Evolutionary conservation across 805 yeast genomes (phyloP).

Genomic region (Kregervanrija delftensis): DNA sequence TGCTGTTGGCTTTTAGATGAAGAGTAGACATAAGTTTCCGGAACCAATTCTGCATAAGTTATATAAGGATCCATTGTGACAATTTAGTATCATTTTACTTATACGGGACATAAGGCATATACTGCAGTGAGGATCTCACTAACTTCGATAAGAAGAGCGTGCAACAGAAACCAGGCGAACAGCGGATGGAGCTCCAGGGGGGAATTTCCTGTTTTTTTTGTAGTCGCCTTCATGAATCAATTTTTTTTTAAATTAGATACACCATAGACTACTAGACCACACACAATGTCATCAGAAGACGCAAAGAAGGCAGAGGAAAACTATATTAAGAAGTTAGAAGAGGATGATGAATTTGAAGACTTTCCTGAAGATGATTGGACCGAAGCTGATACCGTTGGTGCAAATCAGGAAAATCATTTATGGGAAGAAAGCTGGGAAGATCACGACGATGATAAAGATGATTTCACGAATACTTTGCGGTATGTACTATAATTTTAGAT

Average conservation of each 20-base stretch:
- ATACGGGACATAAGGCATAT: no score
- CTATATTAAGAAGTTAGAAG: conserved; percentile 70
- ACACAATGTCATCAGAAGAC: conserved; percentile 1
- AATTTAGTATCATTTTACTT: no score
- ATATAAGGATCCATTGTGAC: no score
- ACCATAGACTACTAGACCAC: neutral
- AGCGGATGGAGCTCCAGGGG: no score
- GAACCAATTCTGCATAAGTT: conserved; percentile 16
- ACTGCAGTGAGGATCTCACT: no score
- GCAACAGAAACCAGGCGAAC: no score
- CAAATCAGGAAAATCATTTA: conserved; percentile 50
- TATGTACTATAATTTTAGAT: conserved; percentile 22
- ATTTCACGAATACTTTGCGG: conserved; percentile 71
- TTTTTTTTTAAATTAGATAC: no score
- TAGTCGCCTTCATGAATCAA: no score
- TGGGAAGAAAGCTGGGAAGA: conserved; percentile 99
- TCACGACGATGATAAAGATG: conserved; percentile 79
- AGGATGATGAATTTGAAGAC: conserved; percentile 96
- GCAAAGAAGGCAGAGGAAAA: conserved; percentile 11
- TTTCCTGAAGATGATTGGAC: conserved; percentile 89
- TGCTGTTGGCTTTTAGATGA: conserved; percentile 8
- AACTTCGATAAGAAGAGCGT: no score
- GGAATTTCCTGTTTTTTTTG: no score
- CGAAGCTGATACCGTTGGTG: conserved; percentile 44
- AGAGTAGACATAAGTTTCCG: conserved; percentile 12